Base-by-base conservation (phyloP, 2,329 filamentous ascomycete genomes). In the Chalaropsis thielavioides region DNA sequence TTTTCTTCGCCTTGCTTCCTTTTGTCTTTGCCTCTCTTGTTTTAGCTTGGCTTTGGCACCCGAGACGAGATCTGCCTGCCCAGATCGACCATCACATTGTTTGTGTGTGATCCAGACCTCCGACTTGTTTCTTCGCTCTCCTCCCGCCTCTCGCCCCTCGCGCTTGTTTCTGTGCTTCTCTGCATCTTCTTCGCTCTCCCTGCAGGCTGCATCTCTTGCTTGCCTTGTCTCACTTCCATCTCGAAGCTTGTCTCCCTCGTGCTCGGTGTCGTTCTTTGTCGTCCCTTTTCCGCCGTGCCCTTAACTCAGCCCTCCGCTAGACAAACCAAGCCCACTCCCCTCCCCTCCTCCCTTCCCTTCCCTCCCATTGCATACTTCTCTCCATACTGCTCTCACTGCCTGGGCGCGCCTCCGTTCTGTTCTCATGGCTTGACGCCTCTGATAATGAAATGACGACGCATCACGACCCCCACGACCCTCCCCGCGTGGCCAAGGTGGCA, bases 361-460 rank as follows among this genome's bases (percentile, higher is more conserved):
- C 17, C 51, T n/a, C 22, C 27, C 51, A 51, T 51, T 51, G 19
- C 46, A 4, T 22, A 2, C 13, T 1, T 11, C 22, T 46, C 22
- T 17, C 2, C 27, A 19, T 15, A 58, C 54, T 10, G 10, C 44
- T 46, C 27, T 24, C 24, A 8, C 22, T 38, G 3, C 35, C n/a
- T 44, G 1, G 11, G n/a, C 13, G 22, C 41, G 31, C 59, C 59
- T 43, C 24, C 59, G n/a, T 43, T 22, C 40, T 43, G 38, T 43
- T 44, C 59, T 61, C 15, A 64, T 64, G 41, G 58, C 58, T 54
- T 58, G 35, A 40, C 58, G 56, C 27, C 58, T 46, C 40, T 43
- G 49, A 59, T 62, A 44, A 65, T 65, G 64, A 54, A 58, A 65
- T 65, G 58, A 54, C 58, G 19, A 61, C 38, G 56, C 43, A 59